phyloP scores from a whole-genome alignment of 441 rosid genomes.

The Dalechampia spathulata region DNA sequence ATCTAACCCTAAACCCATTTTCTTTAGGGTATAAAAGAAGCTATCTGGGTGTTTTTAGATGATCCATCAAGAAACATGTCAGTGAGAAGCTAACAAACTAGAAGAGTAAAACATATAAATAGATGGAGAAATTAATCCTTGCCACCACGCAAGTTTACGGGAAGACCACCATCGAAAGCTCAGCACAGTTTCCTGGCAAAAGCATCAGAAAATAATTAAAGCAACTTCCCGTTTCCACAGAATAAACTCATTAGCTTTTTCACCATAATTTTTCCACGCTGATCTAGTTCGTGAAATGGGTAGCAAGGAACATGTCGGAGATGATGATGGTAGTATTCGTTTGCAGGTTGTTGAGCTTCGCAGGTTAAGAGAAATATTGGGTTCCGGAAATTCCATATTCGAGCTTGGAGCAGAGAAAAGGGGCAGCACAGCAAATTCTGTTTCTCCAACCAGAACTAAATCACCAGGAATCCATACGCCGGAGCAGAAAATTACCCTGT shows the following conservation, averaged over 20 bases:
- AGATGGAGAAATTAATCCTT: no score
- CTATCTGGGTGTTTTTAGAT: no score
- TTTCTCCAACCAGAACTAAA: constrained; percentile 23
- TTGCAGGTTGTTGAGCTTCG: constrained; percentile 43
- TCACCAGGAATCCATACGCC: constrained; percentile 39
- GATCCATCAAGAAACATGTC: constrained; percentile 10
- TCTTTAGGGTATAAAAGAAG: no score
- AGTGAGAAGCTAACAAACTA: not conserved
- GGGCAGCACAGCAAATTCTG: constrained; percentile 37
- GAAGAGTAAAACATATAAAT: no score
- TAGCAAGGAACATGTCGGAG: constrained; percentile 27
- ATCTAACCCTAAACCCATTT: no score
- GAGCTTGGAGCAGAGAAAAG: constrained; percentile 43
- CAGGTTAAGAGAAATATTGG: constrained; percentile 36
- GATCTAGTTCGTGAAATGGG: constrained; percentile 21
- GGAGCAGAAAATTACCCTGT: constrained; percentile 76
- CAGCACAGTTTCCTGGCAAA: constrained; percentile 11
- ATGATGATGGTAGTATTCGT: constrained; percentile 41
- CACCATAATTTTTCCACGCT: constrained; percentile 3
- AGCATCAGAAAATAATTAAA: constrained; percentile 15
- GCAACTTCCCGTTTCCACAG: constrained; percentile 29
- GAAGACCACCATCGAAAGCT: not conserved
- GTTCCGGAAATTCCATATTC: constrained; percentile 47
- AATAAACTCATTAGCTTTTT: constrained; percentile 28
- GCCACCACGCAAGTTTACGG: constrained; percentile 18